phyloP scores from a whole-genome alignment of 2,329 filamentous ascomycete genomes.

The Massarina eburnea region DNA sequence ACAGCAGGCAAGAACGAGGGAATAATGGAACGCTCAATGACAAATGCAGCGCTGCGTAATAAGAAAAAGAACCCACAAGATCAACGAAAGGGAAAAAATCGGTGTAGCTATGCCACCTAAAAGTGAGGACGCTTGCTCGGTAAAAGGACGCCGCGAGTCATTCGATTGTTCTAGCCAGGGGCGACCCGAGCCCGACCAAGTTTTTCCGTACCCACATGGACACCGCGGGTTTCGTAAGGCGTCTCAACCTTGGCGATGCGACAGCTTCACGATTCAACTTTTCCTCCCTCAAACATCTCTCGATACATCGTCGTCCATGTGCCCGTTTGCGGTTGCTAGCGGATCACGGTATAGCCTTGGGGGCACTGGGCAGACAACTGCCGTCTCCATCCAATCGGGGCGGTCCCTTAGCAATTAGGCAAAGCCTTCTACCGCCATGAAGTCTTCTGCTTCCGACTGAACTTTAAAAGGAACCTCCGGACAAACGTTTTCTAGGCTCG shows the following conservation, averaged over 20 bases:
- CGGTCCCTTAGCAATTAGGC: no score
- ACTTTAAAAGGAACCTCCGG: no score
- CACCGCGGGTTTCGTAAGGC: slow-evolving; percentile 13
- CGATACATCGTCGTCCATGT: slow-evolving; percentile 4
- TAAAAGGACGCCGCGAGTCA: neutral
- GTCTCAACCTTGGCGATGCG: slow-evolving; percentile 14
- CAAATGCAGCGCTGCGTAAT: neutral
- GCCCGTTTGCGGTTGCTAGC: neutral
- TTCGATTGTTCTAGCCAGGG: slow-evolving; percentile 1
- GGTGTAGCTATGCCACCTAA: neutral
- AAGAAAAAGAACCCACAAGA: neutral
- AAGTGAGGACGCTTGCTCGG: neutral
- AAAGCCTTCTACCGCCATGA: no score
- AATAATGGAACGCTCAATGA: neutral
- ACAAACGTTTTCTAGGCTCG: no score
- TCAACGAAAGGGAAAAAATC: neutral
- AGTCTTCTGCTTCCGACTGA: no score
- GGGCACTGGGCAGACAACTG: no score
- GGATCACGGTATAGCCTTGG: no score
- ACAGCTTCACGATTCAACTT: slow-evolving; percentile 5
- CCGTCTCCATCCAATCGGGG: no score
- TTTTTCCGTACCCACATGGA: neutral
- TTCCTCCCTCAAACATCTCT: slow-evolving; percentile 7
- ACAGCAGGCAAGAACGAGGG: neutral
- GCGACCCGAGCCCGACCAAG: neutral